Percentiles rank a stretch among this genome's conserved stretches.
Conservation (phyloP, 495 filamentous ascomycete genomes). For the Penicillium subrubescens region DNA sequence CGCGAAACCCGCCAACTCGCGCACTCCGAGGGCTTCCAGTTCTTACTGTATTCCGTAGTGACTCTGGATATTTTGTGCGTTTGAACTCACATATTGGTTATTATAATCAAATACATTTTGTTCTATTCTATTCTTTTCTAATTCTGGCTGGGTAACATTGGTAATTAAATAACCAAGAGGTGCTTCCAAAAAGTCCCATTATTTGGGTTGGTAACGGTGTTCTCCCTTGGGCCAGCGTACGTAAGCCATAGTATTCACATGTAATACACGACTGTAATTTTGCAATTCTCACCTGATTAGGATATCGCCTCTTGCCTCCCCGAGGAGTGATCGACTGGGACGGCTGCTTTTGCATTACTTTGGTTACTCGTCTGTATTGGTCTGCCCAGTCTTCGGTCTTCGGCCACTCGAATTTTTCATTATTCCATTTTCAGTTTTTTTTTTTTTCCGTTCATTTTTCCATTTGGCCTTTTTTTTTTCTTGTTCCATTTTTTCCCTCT, state of each 20-base stretch:
- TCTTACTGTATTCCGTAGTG: not conserved
- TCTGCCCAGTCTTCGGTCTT: slow-evolving; percentile 14
- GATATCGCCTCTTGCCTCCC: slow-evolving; percentile 36
- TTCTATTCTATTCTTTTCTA: not conserved
- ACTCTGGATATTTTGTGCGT: not conserved
- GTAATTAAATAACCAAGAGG: slow-evolving; percentile 10
- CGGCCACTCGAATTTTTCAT: slow-evolving; percentile 32
- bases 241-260: not conserved
- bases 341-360: not conserved
- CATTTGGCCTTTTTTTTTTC: slow-evolving; percentile 31
- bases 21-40: slow-evolving; percentile 1
- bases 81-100: not conserved
- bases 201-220: slow-evolving; percentile 5
- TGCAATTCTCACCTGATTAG: slow-evolving; percentile 13
- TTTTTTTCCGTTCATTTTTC: slow-evolving; percentile 19
- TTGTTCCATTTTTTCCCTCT: not conserved
- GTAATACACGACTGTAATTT: not conserved
- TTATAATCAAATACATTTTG: not conserved
- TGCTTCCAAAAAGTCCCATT: not conserved
- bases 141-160: slow-evolving; percentile 4
- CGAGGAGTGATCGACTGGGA: slow-evolving; percentile 8
- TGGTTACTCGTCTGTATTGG: slow-evolving; percentile 13
- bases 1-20: slow-evolving; percentile 1
- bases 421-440: slow-evolving; percentile 22
- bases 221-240: not conserved